Evolutionary conservation across 1,284 basidiomycete genomes (phyloP), one percentile per base, ranked within the genome.

Genomic region (Anthracocystis panici-leucophaei): DNA sequence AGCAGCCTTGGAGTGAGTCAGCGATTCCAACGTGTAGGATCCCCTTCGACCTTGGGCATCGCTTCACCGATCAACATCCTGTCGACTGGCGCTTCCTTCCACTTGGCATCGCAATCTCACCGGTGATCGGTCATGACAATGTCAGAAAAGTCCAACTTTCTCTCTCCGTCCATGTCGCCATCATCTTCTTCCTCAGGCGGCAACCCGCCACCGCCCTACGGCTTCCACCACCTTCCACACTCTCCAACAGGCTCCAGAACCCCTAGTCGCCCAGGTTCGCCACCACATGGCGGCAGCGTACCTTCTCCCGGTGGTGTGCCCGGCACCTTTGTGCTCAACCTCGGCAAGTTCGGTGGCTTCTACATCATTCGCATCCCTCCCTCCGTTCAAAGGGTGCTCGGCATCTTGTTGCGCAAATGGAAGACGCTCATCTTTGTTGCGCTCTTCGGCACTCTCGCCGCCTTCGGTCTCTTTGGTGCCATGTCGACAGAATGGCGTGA

Each of bases 401-500:
- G 69, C 44, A 23, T 82, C 38, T 12, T 81, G 12, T 48, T 84
- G 46, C 58, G 71, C 16, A 78, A 81, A 31, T 85, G 83, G 83
- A 82, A 82, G 69, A 81, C 80, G 45, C 70, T 85, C 53, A 46
- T 83, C 51, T 78, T 80, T 44, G 63, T 84, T 21, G 65, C 61
- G 18, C 52, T 79, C 41, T 69, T 81, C 35, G 81, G 81, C 40
- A 75, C 78, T 4, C 57, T 81, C 12, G 71, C 76, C 10, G 82
- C 77, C 18, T 73, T 83, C 49, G 68, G 79, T 27, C 62, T 83
- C 42, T 83, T 81, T 58, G 82, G 83, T 21, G 70, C 82, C 56
- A 77, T 81, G 68, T 82, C 82, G 55, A 84, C 82, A 40, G 83
- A 85, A 49, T 85, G 83, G 83, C 65, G 79, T 40, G 83, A 85